These are phyloP conservation scores for Naegleria lovaniensis DNA, from an alignment of 208 protist species.

Conservation along the genomic window DNA sequence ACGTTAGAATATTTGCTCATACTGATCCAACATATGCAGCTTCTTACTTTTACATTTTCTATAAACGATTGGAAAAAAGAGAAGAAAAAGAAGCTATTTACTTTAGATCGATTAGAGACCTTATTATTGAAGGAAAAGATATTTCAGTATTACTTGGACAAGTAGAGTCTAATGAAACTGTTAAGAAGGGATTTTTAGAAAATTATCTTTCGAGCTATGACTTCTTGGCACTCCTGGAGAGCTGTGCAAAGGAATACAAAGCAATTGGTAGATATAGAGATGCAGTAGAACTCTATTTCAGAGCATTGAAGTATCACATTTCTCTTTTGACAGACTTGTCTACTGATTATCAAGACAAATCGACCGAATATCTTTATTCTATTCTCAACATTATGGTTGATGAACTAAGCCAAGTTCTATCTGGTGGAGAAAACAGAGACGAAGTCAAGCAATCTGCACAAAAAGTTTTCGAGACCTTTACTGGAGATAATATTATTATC, in stretches of 20 bases:
- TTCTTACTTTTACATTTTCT: slow-evolving; percentile 1
- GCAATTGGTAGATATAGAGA: neutral
- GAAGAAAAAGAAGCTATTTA: neutral
- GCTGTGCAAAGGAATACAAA: neutral
- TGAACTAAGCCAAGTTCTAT: neutral
- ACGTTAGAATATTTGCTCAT: neutral
- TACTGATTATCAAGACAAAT: neutral
- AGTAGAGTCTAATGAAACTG: neutral
- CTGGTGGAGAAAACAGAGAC: neutral
- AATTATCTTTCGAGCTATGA: neutral
- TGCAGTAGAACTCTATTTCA: neutral
- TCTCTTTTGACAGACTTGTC: neutral
- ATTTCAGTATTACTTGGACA: neutral
- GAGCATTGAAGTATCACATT: neutral
- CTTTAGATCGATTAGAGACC: neutral
- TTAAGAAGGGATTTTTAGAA: neutral
- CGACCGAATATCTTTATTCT: neutral
- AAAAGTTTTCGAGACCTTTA: neutral
- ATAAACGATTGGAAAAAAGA: neutral
- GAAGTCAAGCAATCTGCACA: neutral
- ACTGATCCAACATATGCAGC: neutral
- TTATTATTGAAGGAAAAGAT: neutral
- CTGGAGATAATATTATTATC: neutral
- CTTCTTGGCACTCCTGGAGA: neutral
- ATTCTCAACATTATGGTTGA: neutral